Evolutionary conservation across 208 protist species (phyloP).

Genomic region (Tritrichomonas foetus): DNA sequence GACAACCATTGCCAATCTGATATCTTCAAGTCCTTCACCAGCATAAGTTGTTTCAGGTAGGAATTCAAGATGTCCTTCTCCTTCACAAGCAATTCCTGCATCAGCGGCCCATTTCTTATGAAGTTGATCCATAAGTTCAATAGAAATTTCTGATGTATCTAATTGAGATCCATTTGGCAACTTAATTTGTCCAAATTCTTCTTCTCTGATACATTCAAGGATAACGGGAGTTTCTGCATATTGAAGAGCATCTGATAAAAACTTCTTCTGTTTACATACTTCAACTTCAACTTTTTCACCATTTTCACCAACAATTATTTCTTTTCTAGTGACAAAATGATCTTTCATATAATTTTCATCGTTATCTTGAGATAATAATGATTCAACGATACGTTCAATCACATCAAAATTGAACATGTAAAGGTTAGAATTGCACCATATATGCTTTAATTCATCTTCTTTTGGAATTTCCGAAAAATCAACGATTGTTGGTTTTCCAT

Average conservation of each 20-base stretch:
- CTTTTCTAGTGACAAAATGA: background rate
- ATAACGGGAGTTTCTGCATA: slow-evolving; percentile 63
- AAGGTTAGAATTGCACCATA: background rate
- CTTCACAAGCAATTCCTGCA: background rate
- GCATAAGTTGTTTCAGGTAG: background rate
- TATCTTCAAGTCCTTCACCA: background rate
- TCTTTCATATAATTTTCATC: too few relatives aligned
- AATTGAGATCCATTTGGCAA: slow-evolving; percentile 71
- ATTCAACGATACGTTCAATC: background rate
- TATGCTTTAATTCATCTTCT: background rate
- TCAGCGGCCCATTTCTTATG: background rate
- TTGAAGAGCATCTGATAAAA: slow-evolving; percentile 91
- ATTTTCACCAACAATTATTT: background rate
- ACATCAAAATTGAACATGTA: background rate
- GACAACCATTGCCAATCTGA: background rate
- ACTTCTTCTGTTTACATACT: slow-evolving; percentile 85
- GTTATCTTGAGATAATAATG: too few relatives aligned
- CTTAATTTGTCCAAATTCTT: slow-evolving; percentile 91
- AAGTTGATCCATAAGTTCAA: background rate
- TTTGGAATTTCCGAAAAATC: background rate
- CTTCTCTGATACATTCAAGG: slow-evolving; percentile 70
- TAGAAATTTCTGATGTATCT: slow-evolving; percentile 73
- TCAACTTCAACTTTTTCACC: background rate
- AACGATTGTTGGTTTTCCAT: background rate
- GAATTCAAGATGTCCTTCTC: background rate